Evolutionary conservation across 1,139 yeast species (phyloP).

Genomic region (Suhomyces taliae): DNA sequence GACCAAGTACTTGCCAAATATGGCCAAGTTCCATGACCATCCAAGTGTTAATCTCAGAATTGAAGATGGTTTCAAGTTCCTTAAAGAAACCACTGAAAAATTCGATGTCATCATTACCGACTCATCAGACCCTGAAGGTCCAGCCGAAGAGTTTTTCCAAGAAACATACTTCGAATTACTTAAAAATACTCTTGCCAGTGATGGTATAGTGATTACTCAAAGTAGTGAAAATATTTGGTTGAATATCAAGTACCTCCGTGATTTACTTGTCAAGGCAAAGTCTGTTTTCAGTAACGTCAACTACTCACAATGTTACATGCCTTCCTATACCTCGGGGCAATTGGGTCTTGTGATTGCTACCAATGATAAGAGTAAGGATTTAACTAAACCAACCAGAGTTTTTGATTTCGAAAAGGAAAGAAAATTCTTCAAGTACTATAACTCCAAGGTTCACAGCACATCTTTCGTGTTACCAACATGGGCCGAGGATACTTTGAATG

Average conservation of each 20-base stretch:
- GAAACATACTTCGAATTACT: constrained; percentile 75
- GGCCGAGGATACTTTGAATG: constrained; percentile 52
- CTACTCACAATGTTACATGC: constrained; percentile 86
- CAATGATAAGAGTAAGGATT: constrained; percentile 52
- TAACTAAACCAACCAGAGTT: constrained; percentile 56
- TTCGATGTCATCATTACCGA: constrained; percentile 93
- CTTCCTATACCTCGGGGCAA: constrained; percentile 96
- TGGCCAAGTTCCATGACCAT: constrained; percentile 73
- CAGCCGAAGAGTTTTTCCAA: constrained; percentile 92
- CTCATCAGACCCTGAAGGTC: constrained; percentile 97
- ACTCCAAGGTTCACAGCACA: constrained; percentile 66
- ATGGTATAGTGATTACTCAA: constrained; percentile 88
- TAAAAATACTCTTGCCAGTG: constrained; percentile 57
- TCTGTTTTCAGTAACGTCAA: constrained; percentile 77
- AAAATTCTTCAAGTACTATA: constrained; percentile 68
- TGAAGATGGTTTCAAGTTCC: constrained; percentile 86
- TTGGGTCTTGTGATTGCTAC: constrained; percentile 84
- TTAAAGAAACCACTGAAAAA: constrained; percentile 45
- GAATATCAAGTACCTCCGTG: constrained; percentile 64
- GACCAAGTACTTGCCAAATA: constrained; percentile 71
- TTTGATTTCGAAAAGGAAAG: constrained; percentile 48
- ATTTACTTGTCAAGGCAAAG: constrained; percentile 59
- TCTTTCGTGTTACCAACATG: constrained; percentile 86
- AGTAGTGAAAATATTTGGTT: constrained; percentile 93
- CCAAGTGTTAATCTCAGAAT: constrained; percentile 72